A percentile compares a stretch with the other conserved stretches of the same genome.
Conservation (phyloP, 169 alveolate genomes). For the Eimeria falciformis region DNA sequence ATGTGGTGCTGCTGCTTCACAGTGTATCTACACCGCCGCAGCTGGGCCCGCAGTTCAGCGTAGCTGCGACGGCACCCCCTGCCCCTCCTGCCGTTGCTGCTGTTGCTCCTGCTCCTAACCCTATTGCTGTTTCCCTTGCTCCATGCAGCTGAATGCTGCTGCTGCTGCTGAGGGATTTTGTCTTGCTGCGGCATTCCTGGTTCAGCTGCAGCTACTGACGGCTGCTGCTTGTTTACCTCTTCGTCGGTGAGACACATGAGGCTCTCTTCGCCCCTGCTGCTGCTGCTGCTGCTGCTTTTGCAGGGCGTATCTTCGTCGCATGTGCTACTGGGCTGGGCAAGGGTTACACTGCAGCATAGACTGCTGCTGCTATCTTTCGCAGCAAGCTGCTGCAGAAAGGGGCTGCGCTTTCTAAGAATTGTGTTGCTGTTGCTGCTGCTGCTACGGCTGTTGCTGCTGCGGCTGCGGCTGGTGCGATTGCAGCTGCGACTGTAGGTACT, state of each 20-base stretch:
- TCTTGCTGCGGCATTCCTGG: no score
- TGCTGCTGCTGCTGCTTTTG: constrained; percentile 38
- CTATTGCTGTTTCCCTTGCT: neutral
- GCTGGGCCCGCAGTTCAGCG: neutral
- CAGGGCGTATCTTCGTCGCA: constrained; percentile 20
- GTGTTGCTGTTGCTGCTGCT: constrained; percentile 1
- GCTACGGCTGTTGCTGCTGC: neutral
- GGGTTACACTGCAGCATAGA: neutral
- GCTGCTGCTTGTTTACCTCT: neutral
- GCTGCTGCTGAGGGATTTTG: constrained; percentile 35
- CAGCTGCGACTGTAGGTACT: neutral
- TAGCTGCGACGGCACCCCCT: neutral
- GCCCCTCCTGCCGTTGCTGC: constrained; percentile 43
- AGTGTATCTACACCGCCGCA: neutral
- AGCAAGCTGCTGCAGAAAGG: neutral
- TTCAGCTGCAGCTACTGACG: neutral
- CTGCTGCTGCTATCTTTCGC: constrained; percentile 5
- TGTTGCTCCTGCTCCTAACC: constrained; percentile 13
- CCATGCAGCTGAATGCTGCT: no score
- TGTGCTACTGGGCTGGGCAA: neutral
- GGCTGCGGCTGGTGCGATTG: neutral
- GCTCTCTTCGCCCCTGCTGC: constrained; percentile 7
- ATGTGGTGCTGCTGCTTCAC: constrained; percentile 7
- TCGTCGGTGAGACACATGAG: constrained; percentile 7
- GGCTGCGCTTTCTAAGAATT: neutral